Conservation (phyloP, 2,329 filamentous ascomycete species). For the Nemania diffusa region DNA sequence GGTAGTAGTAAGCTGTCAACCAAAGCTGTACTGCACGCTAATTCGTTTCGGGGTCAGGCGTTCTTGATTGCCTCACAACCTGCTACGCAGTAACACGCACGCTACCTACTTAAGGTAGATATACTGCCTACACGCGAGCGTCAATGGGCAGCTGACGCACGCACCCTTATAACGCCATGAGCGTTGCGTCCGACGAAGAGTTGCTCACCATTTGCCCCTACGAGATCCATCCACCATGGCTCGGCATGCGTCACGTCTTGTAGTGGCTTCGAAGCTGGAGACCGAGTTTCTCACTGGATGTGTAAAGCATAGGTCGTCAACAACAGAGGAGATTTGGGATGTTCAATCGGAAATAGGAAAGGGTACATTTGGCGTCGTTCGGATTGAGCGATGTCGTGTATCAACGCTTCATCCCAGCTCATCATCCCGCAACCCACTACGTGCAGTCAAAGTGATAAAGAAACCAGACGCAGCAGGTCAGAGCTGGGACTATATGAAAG, state of each 20-base stretch:
- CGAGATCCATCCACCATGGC: conserved; percentile 9
- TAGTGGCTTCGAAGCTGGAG: conserved; percentile 15
- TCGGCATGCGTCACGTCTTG: conserved; percentile 6
- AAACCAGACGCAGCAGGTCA: conserved; percentile 11
- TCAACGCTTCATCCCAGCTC: background rate
- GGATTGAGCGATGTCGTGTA: conserved; percentile 11
- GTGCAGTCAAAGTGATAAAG: conserved; percentile 24
- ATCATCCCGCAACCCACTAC: background rate
- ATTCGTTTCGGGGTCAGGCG: conserved; percentile 1
- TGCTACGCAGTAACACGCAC: too few species aligned
- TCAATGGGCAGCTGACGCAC: background rate
- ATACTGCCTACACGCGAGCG: background rate
- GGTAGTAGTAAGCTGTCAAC: background rate
- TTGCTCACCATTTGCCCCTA: background rate
- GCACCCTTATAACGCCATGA: background rate
- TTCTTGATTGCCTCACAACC: conserved; percentile 12
- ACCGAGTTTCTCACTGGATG: conserved; percentile 9
- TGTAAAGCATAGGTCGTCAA: conserved; percentile 4
- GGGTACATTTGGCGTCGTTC: conserved; percentile 23
- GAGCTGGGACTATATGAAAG: conserved; percentile 23
- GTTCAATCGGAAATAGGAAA: conserved; percentile 18
- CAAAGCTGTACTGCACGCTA: background rate
- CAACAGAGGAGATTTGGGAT: conserved; percentile 16
- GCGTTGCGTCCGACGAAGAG: background rate
- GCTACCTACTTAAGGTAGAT: too few species aligned